Percentiles rank a stretch among this genome's conserved stretches.
Conservation (phyloP, 108 stramenopile species). For the Nitzschia palea region DNA sequence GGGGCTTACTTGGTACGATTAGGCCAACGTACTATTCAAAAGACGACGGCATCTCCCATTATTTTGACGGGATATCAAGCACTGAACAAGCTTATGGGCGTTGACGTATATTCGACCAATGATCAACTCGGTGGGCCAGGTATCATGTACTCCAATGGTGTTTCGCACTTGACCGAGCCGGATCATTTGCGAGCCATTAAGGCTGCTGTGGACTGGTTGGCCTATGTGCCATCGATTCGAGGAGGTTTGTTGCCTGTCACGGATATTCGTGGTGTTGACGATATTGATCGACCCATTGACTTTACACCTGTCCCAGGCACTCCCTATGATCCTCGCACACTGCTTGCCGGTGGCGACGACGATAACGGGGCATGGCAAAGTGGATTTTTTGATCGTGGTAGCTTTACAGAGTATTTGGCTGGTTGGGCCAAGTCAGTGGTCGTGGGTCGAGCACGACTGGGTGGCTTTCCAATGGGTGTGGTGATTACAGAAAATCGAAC, state of each 20-base stretch:
- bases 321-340: slow-evolving; percentile 93
- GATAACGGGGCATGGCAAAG: slow-evolving; percentile 80
- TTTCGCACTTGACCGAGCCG: slow-evolving; percentile 90
- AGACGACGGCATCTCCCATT: slow-evolving; percentile 90
- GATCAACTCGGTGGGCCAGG: slow-evolving; percentile 97
- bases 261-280: slow-evolving; percentile 88
- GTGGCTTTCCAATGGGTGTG: slow-evolving; percentile 98
- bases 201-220: slow-evolving; percentile 91
- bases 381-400: slow-evolving; percentile 97
- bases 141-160: slow-evolving; percentile 98
- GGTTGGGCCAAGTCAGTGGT: slow-evolving; percentile 99
- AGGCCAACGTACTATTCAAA: slow-evolving; percentile 98
- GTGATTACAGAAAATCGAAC: slow-evolving; percentile 96
- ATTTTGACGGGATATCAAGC: slow-evolving; percentile 99
- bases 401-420: slow-evolving; percentile 94
- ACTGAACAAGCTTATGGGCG: slow-evolving; percentile 98
- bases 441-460: slow-evolving; percentile 94
- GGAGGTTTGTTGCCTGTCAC: slow-evolving; percentile 84
- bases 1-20: slow-evolving; percentile 99
- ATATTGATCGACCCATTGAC: slow-evolving; percentile 87
- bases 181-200: slow-evolving; percentile 92
- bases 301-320: slow-evolving; percentile 78
- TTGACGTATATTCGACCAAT: slow-evolving; percentile 98
- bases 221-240: slow-evolving; percentile 88
- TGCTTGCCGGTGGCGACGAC: slow-evolving; percentile 82